A percentile compares a stretch with the other conserved stretches of the same genome.
Evolutionary conservation across 192 early-diverging fungal genomes (phyloP).

Genomic region (Chytriomyces hyalinus): DNA sequence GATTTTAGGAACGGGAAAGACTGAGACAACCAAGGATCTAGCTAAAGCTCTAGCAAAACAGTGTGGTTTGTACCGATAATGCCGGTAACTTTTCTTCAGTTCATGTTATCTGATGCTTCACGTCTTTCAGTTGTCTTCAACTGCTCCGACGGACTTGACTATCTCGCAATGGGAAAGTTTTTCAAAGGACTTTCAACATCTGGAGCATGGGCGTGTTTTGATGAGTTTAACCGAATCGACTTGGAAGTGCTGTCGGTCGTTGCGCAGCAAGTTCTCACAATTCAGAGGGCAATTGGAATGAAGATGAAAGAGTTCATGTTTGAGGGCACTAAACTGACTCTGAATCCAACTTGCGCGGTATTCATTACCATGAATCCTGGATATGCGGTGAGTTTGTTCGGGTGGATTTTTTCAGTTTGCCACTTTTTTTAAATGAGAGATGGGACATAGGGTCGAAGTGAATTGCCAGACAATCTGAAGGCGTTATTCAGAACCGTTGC

Average conservation of each 20-base stretch:
- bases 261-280: conserved; percentile 69
- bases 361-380: conserved; percentile 76
- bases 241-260: conserved; percentile 69
- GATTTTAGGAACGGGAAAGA: conserved; percentile 63
- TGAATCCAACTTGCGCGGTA: conserved; percentile 65
- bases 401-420: conserved; percentile 49
- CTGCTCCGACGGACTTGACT: conserved; percentile 71
- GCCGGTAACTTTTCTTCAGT: background rate
- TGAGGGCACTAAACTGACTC: conserved; percentile 61
- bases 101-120: background rate
- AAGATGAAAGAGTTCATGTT: conserved; percentile 64
- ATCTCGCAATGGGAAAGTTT: conserved; percentile 72
- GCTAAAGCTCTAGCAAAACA: conserved; percentile 72
- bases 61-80: conserved; percentile 44
- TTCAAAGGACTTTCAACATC: conserved; percentile 67
- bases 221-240: conserved; percentile 72
- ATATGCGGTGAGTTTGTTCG: conserved; percentile 64
- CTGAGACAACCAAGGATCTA: conserved; percentile 70
- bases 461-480: conserved; percentile 62
- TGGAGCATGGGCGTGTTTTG: conserved; percentile 72
- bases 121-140: conserved; percentile 59
- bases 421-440: background rate
- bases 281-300: conserved; percentile 63
- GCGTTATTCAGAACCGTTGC: conserved; percentile 64
- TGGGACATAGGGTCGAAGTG: conserved; percentile 23